Conservation (phyloP, 768 basidiomycete genomes). For the Mycena filopes region DNA sequence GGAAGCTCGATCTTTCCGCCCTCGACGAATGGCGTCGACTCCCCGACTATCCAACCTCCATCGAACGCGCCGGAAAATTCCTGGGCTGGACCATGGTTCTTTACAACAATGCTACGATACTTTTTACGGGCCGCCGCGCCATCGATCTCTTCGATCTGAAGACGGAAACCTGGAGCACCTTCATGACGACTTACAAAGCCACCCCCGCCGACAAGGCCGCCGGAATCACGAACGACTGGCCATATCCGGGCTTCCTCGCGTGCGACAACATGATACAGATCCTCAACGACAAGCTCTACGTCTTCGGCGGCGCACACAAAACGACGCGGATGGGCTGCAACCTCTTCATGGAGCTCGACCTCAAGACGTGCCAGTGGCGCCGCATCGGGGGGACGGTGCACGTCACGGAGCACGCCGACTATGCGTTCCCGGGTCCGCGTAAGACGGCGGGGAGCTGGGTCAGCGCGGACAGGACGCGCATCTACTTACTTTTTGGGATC, state of each 20-base stretch:
- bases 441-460: conserved; percentile 48
- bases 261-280: conserved; percentile 36
- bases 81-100: conserved; percentile 40
- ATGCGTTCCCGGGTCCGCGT: conserved; percentile 46
- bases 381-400: conserved; percentile 36
- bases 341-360: conserved; percentile 47
- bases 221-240: conserved; percentile 35
- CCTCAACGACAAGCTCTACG: conserved; percentile 46
- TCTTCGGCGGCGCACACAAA: conserved; percentile 50
- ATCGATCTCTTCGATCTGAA: conserved; percentile 51
- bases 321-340: conserved; percentile 46
- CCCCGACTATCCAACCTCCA: conserved; percentile 39
- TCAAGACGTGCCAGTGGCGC: conserved; percentile 39
- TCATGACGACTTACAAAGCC: conserved; percentile 39
- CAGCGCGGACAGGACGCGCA: conserved; percentile 38
- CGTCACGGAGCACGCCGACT: conserved; percentile 29
- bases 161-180: conserved; percentile 45
- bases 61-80: conserved; percentile 28
- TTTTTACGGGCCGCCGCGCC: conserved; percentile 44
- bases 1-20: conserved; percentile 40
- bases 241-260: conserved; percentile 32
- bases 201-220: conserved; percentile 1
- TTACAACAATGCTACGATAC: conserved; percentile 44
- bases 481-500: conserved; percentile 49
- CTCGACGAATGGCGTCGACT: conserved; percentile 40